Base-by-base conservation (phyloP, 164 flowering plant species). In the Vitis amurensis region DNA sequence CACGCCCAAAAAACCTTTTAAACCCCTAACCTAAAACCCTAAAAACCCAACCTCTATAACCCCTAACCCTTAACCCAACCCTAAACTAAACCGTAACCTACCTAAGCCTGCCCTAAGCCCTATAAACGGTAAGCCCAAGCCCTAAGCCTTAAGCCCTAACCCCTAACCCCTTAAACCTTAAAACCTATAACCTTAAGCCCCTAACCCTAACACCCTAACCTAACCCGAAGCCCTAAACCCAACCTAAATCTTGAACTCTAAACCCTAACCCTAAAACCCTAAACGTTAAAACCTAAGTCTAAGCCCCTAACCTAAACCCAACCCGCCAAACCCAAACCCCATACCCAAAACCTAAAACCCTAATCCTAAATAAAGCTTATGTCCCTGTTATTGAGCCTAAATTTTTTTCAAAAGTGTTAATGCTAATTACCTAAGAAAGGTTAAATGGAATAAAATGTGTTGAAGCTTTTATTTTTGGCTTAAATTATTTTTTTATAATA, bases 141-240 rank as follows among this genome's bases (percentile, higher is more conserved):
- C 74, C 74, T 65, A 71, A 71, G 64, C 74, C 74, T 69, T 65
- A 71, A 71, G 64, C 68, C 74, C 74, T 59, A 64, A 71, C 64
- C 68, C 74, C 74, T 59, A 64, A 71, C 64, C 74, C 74, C 62
- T 49, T 49, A 71, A n/a, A n/a, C n/a, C n/a, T n/a, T n/a, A n/a
- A n/a, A n/a, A n/a, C n/a, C n/a, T n/a, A n/a, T n/a, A n/a, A n/a
- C n/a, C n/a, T n/a, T n/a, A n/a, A n/a, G n/a, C n/a, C n/a, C n/a
- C n/a, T n/a, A n/a, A n/a, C n/a, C 62, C 74, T 69, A 49, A 64
- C 64, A 64, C 68, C 74, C 69, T n/a, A 64, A 71, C 57, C 68
- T 69, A 64, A 71, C 74, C 74, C 68, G 48, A 70, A 70, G 62
- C 73, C 72, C 72, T 69, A 69, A 69, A 69, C 72, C 72, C 72